These are phyloP conservation scores for Fusarium xyrophilum DNA, from an alignment of 2,329 filamentous ascomycete species.

Conservation along the genomic window DNA sequence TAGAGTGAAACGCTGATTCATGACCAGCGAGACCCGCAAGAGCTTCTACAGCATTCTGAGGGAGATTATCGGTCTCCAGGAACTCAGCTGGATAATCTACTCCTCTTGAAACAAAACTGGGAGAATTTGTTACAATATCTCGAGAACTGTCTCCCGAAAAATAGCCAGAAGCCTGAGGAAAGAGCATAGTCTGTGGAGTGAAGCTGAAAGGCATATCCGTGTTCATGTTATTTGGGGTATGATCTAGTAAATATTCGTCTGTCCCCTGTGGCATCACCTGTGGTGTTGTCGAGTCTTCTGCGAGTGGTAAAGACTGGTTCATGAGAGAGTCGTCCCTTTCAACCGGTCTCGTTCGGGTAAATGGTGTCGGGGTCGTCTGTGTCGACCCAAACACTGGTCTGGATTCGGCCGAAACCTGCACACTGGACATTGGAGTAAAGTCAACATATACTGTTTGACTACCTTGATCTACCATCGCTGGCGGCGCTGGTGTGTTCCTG, in stretches of 20 bases:
- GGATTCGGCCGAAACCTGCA: constrained; percentile 42
- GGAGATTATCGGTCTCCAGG: constrained; percentile 19
- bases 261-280: constrained; percentile 5
- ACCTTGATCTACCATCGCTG: constrained; percentile 48
- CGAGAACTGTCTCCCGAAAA: constrained; percentile 18
- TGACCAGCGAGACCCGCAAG: constrained; percentile 20
- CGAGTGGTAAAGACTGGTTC: constrained; percentile 19
- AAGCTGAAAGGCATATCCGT: constrained; percentile 30
- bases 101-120: not conserved
- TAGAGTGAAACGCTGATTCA: constrained; percentile 11
- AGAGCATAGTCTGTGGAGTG: constrained; percentile 27
- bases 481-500: constrained; percentile 32
- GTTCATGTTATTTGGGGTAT: constrained; percentile 16
- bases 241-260: constrained; percentile 16
- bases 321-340: constrained; percentile 12
- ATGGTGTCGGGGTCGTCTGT: constrained; percentile 35
- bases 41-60: constrained; percentile 4
- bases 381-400: constrained; percentile 36
- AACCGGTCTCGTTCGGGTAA: constrained; percentile 32
- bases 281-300: constrained; percentile 5
- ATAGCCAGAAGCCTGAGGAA: constrained; percentile 16
- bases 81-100: constrained; percentile 38
- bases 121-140: constrained; percentile 4
- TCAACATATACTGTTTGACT: constrained; percentile 46
- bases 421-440: constrained; percentile 40